Evolutionary conservation across 2,329 filamentous ascomycete genomes (phyloP), one percentile per base, ranked within the genome.

Genomic region (Nemania diffusa): DNA sequence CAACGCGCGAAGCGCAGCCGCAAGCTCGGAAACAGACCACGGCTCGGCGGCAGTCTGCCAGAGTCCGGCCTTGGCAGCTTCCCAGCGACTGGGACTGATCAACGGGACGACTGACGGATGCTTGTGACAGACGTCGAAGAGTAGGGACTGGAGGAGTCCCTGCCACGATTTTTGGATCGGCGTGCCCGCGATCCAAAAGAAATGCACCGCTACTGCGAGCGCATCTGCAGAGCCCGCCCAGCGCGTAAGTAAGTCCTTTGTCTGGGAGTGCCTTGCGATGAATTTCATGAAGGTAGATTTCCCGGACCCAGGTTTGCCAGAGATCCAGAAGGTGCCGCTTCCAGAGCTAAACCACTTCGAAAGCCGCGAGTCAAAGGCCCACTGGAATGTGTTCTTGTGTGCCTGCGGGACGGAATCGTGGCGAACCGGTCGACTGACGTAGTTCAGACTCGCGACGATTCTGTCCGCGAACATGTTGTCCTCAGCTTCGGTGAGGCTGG

Each of bases 231-330:
- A 50, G 29, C 9, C 26, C 24, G 60, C 50, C 60, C 60, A 63
- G 4, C 17, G 8, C 5, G 7, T 17, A n/a, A 64, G 55, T 5
- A 22, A 29, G 0, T 44, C 11, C 2, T 20, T 4, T 3, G 64
- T 66, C 5, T 20, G 17, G 5, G 20, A 3, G 32, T 59, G 59
- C 13, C 42, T 42, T 1, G 58, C 64, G 6, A 66, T 2, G 44
- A 50, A 66, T 20, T 66, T 66, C 57, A 66, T 58, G 26, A 70
- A 62, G 42, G 48, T 59, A 15, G 53, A 52, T 20, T 62, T 65
- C 15, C 61, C 53, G n/a, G 42, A 37, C 22, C 61, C 61, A 8
- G 61, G 29, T 8, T 64, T 65, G n/a, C 63, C 63, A 0, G 57
- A 61, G 15, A 66, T 27, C 64, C 64, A 66, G 26, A 62, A 62